Conservation (phyloP, 352 stramenopile species). For the Globisporangium camurandrum region DNA sequence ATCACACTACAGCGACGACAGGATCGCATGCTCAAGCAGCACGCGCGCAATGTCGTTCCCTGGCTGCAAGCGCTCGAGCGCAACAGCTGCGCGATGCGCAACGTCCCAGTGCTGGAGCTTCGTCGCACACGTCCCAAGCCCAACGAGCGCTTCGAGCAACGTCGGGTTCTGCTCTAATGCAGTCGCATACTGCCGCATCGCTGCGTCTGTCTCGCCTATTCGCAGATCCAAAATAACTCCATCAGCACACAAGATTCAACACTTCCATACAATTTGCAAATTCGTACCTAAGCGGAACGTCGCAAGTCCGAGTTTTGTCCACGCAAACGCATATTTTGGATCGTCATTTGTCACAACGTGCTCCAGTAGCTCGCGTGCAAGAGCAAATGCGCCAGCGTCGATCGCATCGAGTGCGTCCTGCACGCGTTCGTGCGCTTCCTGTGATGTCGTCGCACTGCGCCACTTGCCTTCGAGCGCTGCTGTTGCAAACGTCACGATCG, state of each 20-base stretch:
- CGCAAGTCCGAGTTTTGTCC: constrained; percentile 67
- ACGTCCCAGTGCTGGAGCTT: constrained; percentile 57
- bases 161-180: constrained; percentile 63
- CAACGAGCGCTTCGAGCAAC: constrained; percentile 60
- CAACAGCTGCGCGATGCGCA: constrained; percentile 42
- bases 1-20: constrained; percentile 28
- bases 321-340: constrained; percentile 56
- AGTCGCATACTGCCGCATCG: constrained; percentile 49
- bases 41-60: constrained; percentile 53
- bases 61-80: constrained; percentile 54
- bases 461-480: constrained; percentile 66
- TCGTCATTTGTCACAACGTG: constrained; percentile 33
- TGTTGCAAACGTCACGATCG: constrained; percentile 64
- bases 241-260: not conserved
- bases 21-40: constrained; percentile 60
- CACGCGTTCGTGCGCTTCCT: constrained; percentile 28
- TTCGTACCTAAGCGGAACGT: constrained; percentile 50
- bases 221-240: not conserved
- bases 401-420: constrained; percentile 35
- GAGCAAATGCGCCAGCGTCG: constrained; percentile 26
- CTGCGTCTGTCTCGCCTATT: constrained; percentile 39
- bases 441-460: constrained; percentile 49
- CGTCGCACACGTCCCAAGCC: constrained; percentile 66
- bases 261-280: not conserved
- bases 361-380: constrained; percentile 37